phyloP scores from a whole-genome alignment of 495 filamentous ascomycete species.

The Aspergillus affinis region DNA sequence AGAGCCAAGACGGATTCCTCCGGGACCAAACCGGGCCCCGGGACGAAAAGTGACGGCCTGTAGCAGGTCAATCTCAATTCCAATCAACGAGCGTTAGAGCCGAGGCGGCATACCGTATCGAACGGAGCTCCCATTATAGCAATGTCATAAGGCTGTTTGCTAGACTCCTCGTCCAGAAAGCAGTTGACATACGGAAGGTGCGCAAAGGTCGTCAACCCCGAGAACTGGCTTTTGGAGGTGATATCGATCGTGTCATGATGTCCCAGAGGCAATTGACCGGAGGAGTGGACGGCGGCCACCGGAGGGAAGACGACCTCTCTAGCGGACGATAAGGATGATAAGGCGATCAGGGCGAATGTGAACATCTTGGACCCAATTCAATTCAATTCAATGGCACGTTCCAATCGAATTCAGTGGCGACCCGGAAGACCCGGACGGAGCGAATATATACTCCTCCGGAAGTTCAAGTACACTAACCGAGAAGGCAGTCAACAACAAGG shows the following conservation, averaged over 20 bases:
- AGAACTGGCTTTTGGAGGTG: constrained; percentile 28
- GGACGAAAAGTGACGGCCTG: constrained; percentile 44
- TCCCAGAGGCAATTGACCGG: constrained; percentile 15
- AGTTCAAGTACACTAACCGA: no score
- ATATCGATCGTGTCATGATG: constrained; percentile 29
- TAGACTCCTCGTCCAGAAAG: constrained; percentile 23
- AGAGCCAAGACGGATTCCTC: constrained; percentile 49
- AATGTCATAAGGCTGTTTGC: constrained; percentile 26
- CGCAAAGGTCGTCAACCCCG: constrained; percentile 51
- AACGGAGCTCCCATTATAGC: constrained; percentile 48
- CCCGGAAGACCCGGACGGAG: no score
- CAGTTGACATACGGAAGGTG: constrained; percentile 49
- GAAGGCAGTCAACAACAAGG: no score
- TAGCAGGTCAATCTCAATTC: background rate
- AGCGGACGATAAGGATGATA: constrained; percentile 4
- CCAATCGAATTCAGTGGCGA: background rate
- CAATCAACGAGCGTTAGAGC: background rate
- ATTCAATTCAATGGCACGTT: background rate
- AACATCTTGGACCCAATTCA: background rate
- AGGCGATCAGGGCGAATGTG: background rate
- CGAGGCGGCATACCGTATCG: constrained; percentile 37
- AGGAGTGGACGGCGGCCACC: constrained; percentile 19
- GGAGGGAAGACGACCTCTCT: constrained; percentile 45
- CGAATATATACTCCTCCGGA: no score
- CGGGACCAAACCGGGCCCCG: constrained; percentile 51